phyloP scores from a whole-genome alignment of 176 grass and related monocot genomes.

The Hyparrhenia diplandra region DNA sequence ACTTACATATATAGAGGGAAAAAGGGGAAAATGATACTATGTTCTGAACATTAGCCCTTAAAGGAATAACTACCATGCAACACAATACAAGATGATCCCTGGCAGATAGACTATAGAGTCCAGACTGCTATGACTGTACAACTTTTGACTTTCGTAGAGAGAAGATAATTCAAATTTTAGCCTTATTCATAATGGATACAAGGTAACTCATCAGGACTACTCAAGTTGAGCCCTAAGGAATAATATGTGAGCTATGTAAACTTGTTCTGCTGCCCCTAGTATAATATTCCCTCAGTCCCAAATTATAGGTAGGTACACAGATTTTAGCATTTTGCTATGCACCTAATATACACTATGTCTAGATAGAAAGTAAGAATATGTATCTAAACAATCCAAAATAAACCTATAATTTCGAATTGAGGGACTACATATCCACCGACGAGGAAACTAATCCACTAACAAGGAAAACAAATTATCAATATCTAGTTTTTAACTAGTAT shows the following conservation, averaged over 20 bases:
- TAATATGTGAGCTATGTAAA: background rate
- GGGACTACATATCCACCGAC: background rate
- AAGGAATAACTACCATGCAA: background rate
- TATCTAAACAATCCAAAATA: background rate
- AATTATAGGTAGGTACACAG: background rate
- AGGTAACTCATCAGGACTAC: background rate
- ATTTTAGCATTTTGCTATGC: background rate
- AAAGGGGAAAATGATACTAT: background rate
- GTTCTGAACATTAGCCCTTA: background rate
- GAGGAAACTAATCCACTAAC: background rate
- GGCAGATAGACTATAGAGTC: background rate
- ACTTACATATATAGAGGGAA: background rate
- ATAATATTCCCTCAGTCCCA: background rate
- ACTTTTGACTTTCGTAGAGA: background rate
- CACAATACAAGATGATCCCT: background rate
- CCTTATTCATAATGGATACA: constrained; percentile 1
- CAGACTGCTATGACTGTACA: background rate
- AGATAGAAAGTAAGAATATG: background rate
- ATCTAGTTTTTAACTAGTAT: background rate
- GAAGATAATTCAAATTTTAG: background rate
- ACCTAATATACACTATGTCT: background rate
- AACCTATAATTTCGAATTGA: background rate
- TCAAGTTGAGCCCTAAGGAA: background rate
- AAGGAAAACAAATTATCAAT: background rate
- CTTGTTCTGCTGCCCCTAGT: background rate